Base-by-base conservation (phyloP, 2,329 filamentous ascomycete genomes). In the Pseudopyricularia javanii region DNA sequence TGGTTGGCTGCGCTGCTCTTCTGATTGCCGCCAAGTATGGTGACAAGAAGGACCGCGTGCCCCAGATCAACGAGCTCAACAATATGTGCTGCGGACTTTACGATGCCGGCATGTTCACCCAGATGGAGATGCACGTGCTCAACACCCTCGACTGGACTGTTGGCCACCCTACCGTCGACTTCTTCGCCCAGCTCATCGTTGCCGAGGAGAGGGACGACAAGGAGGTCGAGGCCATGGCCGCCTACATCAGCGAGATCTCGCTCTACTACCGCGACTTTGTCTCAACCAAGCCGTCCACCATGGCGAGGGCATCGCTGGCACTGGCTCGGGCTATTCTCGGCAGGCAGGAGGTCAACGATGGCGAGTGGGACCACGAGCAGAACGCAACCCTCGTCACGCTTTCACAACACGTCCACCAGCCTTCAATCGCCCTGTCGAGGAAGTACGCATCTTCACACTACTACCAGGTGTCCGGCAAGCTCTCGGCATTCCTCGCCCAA, bases 61-160 rank as follows among this genome's bases (percentile, higher is more conserved):
- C 93, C 4, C 93, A 94, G 59, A 94, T 98, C 66, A 84, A 89
- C 66, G 93, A 98, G 68, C 77, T 98, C 59, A 95, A 95, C 78
- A 94, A 91, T 60, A 97, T 98, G 93, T 98, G 93, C 79, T 97
- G 93, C 72, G 91, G 88, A 35, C 79, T 97, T 37, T 98, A 98
- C 71, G 93, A 98, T 63, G 90, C 95, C 50, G 91, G 95, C 72
- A 98, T 98, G 93, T 98, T 98, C 73, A 91, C 91, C 11, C 93
- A 98, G 70, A 98, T 98, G 93, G 93, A 98, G 74, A 97, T 94
- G 91, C 93, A 98, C 68, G 91, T 98, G 35, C 79, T 98, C 61
- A 94, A 96, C 72, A 98, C 93, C 1, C 80, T 98, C 55, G 89
- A 94, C 67, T 98, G 93, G 93, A 83, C 85, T 59, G 87, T 98